Percentiles rank a stretch among this genome's conserved stretches.
phyloP scores from a whole-genome alignment of 306 rosid species.

The Gynostemma pentaphyllum region DNA sequence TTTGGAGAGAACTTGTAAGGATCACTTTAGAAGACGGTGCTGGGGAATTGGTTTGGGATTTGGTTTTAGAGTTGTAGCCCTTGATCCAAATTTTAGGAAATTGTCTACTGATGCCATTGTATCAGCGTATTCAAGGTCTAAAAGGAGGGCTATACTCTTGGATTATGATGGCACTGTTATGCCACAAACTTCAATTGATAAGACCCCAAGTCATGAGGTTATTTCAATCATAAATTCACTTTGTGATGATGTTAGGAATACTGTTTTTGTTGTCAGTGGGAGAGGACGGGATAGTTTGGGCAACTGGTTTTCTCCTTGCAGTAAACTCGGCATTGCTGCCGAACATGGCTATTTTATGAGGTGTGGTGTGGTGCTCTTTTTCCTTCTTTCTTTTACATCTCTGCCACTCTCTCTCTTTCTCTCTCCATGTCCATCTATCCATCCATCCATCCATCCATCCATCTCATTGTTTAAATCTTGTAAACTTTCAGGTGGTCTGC shows the following conservation, averaged over 20 bases:
- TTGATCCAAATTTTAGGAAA: constrained; percentile 50
- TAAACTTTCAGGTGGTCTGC: constrained; percentile 40
- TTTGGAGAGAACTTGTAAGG: constrained; percentile 51
- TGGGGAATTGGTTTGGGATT: constrained; percentile 62
- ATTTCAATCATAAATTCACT: constrained; percentile 32
- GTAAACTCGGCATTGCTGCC: constrained; percentile 47
- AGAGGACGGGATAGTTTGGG: constrained; percentile 40
- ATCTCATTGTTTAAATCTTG: neutral
- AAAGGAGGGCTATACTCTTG: constrained; percentile 41
- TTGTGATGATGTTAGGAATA: constrained; percentile 33
- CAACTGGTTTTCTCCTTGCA: constrained; percentile 45
- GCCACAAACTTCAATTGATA: constrained; percentile 44
- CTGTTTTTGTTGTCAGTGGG: constrained; percentile 48
- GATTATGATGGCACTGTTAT: constrained; percentile 57
- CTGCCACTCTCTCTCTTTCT: neutral
- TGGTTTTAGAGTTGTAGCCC: constrained; percentile 52
- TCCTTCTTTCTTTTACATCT: neutral
- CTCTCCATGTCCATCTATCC: neutral
- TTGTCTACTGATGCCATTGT: constrained; percentile 35
- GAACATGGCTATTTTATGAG: constrained; percentile 52
- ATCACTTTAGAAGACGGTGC: constrained; percentile 49
- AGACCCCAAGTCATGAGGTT: constrained; percentile 33
- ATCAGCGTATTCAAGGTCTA: constrained; percentile 36
- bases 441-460: too few relatives aligned
- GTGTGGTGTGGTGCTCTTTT: constrained; percentile 18